phyloP scores from a whole-genome alignment of 768 basidiomycete species.

The Russula brevipes region DNA sequence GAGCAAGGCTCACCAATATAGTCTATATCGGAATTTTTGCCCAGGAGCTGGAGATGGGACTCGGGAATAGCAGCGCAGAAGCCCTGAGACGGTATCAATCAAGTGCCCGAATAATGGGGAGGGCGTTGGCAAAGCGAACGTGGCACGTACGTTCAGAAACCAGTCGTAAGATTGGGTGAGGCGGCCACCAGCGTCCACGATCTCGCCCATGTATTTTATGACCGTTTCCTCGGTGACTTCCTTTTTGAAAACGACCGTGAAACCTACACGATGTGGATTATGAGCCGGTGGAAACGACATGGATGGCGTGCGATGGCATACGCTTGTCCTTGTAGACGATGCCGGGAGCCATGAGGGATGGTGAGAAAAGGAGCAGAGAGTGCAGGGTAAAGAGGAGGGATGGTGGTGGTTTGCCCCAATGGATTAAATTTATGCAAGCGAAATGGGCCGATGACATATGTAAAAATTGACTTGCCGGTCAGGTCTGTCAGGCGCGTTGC shows the following conservation, averaged over 20 bases:
- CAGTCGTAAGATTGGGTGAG: constrained; percentile 17
- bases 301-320: background rate
- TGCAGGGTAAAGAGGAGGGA: background rate
- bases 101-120: too few species aligned
- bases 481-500: too few species aligned
- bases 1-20: constrained; percentile 14
- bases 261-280: constrained; percentile 9
- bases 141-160: constrained; percentile 17
- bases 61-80: constrained; percentile 22
- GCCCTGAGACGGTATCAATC: background rate
- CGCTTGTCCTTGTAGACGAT: constrained; percentile 14
- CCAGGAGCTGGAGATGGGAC: constrained; percentile 1
- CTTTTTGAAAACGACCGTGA: constrained; percentile 17
- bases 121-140: background rate
- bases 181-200: constrained; percentile 19
- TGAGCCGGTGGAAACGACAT: background rate
- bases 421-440: background rate
- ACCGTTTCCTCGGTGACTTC: constrained; percentile 13
- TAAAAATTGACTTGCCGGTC: too few species aligned
- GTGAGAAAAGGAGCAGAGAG: background rate
- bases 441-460: background rate
- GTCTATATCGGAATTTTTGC: constrained; percentile 14
- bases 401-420: background rate
- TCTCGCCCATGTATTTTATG: constrained; percentile 9
- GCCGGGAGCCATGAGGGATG: constrained; percentile 3